Evolutionary conservation across 2,329 filamentous ascomycete genomes (phyloP).

Genomic region (Calcarisporium arbuscula): DNA sequence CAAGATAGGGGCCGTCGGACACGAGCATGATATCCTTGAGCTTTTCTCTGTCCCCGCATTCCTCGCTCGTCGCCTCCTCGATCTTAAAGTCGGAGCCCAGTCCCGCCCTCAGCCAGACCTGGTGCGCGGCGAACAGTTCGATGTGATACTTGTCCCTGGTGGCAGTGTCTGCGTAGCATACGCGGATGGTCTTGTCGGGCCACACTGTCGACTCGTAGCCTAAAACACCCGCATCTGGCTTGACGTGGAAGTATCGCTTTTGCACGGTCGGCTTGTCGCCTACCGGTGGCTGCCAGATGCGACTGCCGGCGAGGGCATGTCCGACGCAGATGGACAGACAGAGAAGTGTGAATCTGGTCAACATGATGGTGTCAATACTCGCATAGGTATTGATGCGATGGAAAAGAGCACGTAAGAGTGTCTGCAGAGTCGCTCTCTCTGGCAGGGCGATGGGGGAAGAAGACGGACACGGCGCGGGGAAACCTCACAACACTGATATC

Average conservation of each 20-base stretch:
- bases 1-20: conserved; percentile 6
- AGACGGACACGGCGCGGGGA: too few species aligned
- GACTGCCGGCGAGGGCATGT: too few species aligned
- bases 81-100: conserved; percentile 10
- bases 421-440: too few species aligned
- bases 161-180: conserved; percentile 10
- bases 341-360: too few species aligned
- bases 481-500: too few species aligned
- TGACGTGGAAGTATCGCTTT: neutral
- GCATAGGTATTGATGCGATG: too few species aligned
- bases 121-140: neutral
- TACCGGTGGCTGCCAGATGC: neutral
- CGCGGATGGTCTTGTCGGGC: conserved; percentile 13
- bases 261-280: neutral
- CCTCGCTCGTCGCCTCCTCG: conserved; percentile 8
- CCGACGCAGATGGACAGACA: too few species aligned
- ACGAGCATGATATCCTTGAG: conserved; percentile 6
- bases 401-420: too few species aligned
- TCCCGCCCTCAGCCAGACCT: neutral
- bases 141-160: conserved; percentile 1
- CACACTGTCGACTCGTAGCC: too few species aligned
- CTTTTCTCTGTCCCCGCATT: conserved; percentile 5
- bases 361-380: too few species aligned
- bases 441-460: too few species aligned
- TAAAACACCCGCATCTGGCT: neutral